phyloP scores from a whole-genome alignment of 2,329 filamentous ascomycete genomes.

The Penicillium sumatraense region DNA sequence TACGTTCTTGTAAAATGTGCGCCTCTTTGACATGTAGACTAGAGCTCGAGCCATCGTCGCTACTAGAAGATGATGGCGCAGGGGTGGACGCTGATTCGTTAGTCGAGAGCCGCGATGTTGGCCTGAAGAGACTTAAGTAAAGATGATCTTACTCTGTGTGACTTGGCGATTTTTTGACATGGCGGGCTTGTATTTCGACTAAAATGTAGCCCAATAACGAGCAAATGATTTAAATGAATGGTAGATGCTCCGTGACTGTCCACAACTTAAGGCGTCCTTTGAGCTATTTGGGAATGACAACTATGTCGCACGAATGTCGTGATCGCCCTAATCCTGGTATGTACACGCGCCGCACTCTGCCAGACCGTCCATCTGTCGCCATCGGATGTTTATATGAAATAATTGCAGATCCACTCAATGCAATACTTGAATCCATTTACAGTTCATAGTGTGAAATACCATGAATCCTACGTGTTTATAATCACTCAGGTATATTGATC shows the following conservation, averaged over 20 bases:
- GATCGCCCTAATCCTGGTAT: slow-evolving; percentile 7
- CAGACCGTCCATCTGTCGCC: not conserved
- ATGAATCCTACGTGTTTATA: not conserved
- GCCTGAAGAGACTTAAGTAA: not conserved
- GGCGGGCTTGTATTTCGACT: not conserved
- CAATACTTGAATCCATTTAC: not conserved
- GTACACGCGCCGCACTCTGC: not conserved
- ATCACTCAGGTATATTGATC: too few relatives aligned
- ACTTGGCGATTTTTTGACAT: slow-evolving; percentile 3
- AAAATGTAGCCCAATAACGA: not conserved
- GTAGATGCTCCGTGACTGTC: not conserved
- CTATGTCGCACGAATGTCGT: slow-evolving; percentile 14
- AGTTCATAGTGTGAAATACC: not conserved
- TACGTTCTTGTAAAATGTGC: slow-evolving; percentile 24
- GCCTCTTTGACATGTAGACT: slow-evolving; percentile 14
- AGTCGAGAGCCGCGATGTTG: not conserved
- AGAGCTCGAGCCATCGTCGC: slow-evolving; percentile 6
- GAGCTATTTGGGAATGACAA: slow-evolving; percentile 4
- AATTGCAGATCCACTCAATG: not conserved
- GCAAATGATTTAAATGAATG: not conserved
- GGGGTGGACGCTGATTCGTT: slow-evolving; percentile 3
- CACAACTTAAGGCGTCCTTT: not conserved
- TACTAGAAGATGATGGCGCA: not conserved
- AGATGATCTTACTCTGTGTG: slow-evolving; percentile 1
- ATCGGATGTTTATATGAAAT: not conserved